Conservation (phyloP, 371 early-diverging fungal species). For the Blakeslea trispora region DNA sequence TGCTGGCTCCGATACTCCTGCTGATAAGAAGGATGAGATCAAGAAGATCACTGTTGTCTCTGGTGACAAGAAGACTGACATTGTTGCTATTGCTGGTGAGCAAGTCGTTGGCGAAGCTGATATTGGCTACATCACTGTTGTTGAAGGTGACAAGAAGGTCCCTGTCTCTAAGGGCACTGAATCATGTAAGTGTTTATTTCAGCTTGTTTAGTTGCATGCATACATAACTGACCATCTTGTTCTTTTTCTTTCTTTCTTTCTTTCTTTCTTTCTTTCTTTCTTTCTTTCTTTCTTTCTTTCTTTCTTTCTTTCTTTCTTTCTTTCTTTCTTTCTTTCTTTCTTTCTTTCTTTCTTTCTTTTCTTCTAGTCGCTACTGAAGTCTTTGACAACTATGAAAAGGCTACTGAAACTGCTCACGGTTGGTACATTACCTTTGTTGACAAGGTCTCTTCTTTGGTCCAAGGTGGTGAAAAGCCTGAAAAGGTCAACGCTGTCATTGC, state of each 20-base stretch:
- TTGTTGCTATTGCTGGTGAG: not conserved
- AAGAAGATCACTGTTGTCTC: not conserved
- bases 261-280: not conserved
- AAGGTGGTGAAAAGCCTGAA: slow-evolving; percentile 6
- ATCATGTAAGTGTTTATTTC: slow-evolving; percentile 4
- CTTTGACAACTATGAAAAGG: not conserved
- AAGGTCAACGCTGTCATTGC: not conserved
- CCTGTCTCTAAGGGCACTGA: slow-evolving; percentile 4
- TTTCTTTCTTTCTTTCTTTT: not conserved
- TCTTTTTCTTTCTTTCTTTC: not conserved
- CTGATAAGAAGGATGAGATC: not conserved
- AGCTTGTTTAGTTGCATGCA: not conserved
- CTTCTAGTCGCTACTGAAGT: slow-evolving; percentile 2
- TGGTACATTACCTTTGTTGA: not conserved
- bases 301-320: not conserved
- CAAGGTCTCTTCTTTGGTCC: not conserved
- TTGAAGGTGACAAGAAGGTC: slow-evolving; percentile 3
- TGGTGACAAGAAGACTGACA: not conserved
- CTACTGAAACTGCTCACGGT: not conserved
- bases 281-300: not conserved
- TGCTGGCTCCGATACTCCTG: slow-evolving; percentile 2
- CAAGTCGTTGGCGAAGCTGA: slow-evolving; percentile 6
- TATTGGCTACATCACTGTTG: not conserved
- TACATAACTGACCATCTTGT: not conserved
- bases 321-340: not conserved